Evolutionary conservation across 495 filamentous ascomycete species (phyloP), one percentile per base, ranked within the genome.

Genomic region (Xanthoparmelia taractica): DNA sequence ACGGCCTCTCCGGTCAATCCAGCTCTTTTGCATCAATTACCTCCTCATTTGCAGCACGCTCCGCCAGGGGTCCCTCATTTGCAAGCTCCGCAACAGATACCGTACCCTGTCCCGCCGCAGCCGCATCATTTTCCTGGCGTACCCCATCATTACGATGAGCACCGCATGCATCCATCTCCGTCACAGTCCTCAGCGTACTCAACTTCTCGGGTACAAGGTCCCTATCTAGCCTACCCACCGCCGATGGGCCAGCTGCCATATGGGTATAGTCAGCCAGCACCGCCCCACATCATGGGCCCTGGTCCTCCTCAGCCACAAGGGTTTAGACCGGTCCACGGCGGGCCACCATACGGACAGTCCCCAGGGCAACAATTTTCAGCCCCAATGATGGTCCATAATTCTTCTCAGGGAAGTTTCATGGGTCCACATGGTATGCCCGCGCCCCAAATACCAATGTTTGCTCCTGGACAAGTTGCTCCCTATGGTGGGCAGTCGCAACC

Each of bases 121-220:
- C 85, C 83, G 65, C 81, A 79, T 41, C 86, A 84, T 61, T 82
- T 76, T 18, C 84, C 85, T 36, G 80, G 78, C 37, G 77, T 78
- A 13, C 79, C 85, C 48, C 91, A 85, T 36, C 83, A 84, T 64
- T 82, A 84, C 65, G 90, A 95, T 64, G 89, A 90, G 62, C 91
- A 94, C 70, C 84, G 89, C 59, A 94, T 96, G 89, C 85, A 87
- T 65, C 82, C 92, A 71, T 90, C 89, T 45, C 87, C 86, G 2
- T 90, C 87, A 37, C 85, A 87, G 25, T 87, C 87, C 1, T 87
- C 91, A 61, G 87, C 90, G 1, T 84, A 83, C 66, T 87, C 86
- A 7, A 96, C 92, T 11, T 91, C 92, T 34, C 82, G 91, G 41
- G 81, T 91, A 70, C 83, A 84, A 57, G 86, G 82, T 57, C 79